A percentile compares a stretch with the other conserved stretches of the same genome.
These are phyloP conservation scores for Podila epigama DNA, from an alignment of 192 early-diverging fungal species.

Conservation along the genomic window DNA sequence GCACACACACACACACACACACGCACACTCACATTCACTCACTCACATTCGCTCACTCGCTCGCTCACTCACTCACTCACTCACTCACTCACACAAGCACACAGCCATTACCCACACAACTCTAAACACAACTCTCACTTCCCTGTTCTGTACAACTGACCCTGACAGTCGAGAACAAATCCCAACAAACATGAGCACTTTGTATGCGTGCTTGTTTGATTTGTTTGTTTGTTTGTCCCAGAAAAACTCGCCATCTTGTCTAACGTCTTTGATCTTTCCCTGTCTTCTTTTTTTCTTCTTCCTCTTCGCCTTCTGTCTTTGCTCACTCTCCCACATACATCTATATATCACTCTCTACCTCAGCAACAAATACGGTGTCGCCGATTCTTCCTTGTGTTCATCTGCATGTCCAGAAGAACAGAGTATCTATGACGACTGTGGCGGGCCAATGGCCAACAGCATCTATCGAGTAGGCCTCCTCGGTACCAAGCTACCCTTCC, in stretches of 20 bases:
- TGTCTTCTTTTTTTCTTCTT: too few species aligned
- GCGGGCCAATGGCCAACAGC: slow-evolving; percentile 29
- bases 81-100: neutral
- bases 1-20: neutral
- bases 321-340: neutral
- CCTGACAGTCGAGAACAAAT: too few species aligned
- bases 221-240: neutral
- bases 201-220: neutral
- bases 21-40: neutral
- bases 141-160: too few species aligned
- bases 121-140: too few species aligned
- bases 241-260: too few species aligned
- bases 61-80: neutral
- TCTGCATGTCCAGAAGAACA: slow-evolving; percentile 24
- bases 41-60: neutral
- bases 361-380: slow-evolving; percentile 32
- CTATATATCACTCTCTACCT: neutral
- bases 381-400: slow-evolving; percentile 20
- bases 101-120: too few species aligned
- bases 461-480: slow-evolving; percentile 13
- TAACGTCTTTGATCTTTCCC: too few species aligned
- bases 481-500: slow-evolving; percentile 10
- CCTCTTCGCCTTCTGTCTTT: neutral
- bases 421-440: slow-evolving; percentile 36
- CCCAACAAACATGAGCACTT: too few species aligned